Base-by-base conservation (phyloP, 2,329 filamentous ascomycete species). In the Trichophyton schoenleinii region DNA sequence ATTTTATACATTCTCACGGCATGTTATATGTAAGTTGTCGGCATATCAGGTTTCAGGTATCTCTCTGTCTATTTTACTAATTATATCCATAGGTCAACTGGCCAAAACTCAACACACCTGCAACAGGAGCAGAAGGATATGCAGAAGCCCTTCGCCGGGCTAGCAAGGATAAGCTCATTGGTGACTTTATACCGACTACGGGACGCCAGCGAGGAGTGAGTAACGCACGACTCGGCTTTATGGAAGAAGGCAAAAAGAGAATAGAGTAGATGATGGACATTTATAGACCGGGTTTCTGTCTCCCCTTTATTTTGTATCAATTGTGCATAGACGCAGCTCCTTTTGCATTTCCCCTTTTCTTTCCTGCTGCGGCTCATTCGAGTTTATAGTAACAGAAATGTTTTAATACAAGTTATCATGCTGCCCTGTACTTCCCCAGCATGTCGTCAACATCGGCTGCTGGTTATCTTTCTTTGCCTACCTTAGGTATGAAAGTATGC, bases 181-280 rank as follows among this genome's bases (percentile, higher is more conserved):
- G 94, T 2, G 77, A 83, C 13, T 82, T 95, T 64, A 81, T 95
- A 22, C 71, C 74, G 38, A 66, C 69, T 5, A 79, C 82, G 31
- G 78, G 76, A 64, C 91, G 95, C 70, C 89, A 95, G 74, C 81
- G 91, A 15, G 90, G 91, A 2, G 82, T 89, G 64, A 96, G 90
- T 75, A 89, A 88, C 66, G 87, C 87, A 49, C 81, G 89, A 64
- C 86, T 95, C 67, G 82, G 89, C 36, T 94, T 87, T 67, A 84
- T 95, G 60, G 94, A 99, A 74, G 94, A 99, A 76, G 94, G 94
- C 60, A 99, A 99, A 82, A 99, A 96, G 83, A 89, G 94, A 72
- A 95, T 95, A 70, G 94, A 99, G 66, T 78, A 72, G 64, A 58
- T 15, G 64, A 44, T 15, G 46, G 22, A 15, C 34, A 38, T 38